These are phyloP conservation scores for Pestalotiopsis sp. DNA, from an alignment of 2,329 filamentous ascomycete genomes.

Conservation along the genomic window DNA sequence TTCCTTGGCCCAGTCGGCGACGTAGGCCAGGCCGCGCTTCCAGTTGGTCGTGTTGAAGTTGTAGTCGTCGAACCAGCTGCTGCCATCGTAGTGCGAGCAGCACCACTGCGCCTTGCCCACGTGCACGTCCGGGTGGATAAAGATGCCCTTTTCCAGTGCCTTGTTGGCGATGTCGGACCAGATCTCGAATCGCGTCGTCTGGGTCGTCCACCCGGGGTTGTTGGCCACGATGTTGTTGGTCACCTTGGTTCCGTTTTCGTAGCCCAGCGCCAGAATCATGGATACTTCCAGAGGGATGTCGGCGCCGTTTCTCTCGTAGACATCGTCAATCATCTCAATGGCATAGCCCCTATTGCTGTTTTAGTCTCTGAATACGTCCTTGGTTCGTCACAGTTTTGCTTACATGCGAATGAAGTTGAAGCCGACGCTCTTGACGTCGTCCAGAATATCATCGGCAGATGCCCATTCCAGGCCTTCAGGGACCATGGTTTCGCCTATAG, in stretches of 20 bases:
- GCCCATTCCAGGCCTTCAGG: conserved; percentile 59
- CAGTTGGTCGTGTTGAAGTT: conserved; percentile 57
- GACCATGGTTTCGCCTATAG: conserved; percentile 52
- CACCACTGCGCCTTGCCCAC: conserved; percentile 45
- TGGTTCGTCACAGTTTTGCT: conserved; percentile 33
- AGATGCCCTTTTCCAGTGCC: conserved; percentile 35
- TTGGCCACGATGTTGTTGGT: conserved; percentile 48
- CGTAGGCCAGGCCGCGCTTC: conserved; percentile 56
- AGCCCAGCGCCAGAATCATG: conserved; percentile 44
- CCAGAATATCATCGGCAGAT: conserved; percentile 50
- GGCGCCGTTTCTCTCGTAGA: conserved; percentile 39
- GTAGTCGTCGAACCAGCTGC: conserved; percentile 58
- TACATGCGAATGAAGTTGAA: conserved; percentile 58
- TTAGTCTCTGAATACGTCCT: conserved; percentile 11
- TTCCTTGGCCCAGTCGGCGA: conserved; percentile 44
- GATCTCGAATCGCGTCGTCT: conserved; percentile 50
- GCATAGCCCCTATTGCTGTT: conserved; percentile 45
- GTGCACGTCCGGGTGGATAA: conserved; percentile 44
- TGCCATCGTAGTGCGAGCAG: conserved; percentile 52
- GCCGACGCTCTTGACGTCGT: conserved; percentile 50
- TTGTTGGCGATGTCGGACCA: conserved; percentile 39
- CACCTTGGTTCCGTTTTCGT: conserved; percentile 49
- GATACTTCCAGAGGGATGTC: conserved; percentile 41
- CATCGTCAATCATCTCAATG: conserved; percentile 58
- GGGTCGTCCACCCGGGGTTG: conserved; percentile 51